Percentiles rank a stretch among this genome's conserved stretches.
Conservation (phyloP, 2,329 filamentous ascomycete species). For the Aspergillus brunneoviolaceus region DNA sequence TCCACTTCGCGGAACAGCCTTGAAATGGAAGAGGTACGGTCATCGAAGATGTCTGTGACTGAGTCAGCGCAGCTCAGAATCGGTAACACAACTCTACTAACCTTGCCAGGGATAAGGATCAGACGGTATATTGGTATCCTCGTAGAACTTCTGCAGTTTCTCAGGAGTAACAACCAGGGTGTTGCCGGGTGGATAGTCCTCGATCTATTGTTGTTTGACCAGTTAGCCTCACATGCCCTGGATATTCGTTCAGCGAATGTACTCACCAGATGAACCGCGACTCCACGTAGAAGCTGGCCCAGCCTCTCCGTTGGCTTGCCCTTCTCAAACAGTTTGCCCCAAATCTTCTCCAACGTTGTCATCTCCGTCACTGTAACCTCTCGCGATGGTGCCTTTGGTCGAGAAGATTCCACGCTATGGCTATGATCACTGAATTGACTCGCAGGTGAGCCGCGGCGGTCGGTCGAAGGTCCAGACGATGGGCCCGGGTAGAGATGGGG, state of each 20-base stretch:
- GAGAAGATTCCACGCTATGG: conserved; percentile 26
- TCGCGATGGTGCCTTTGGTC: conserved; percentile 40
- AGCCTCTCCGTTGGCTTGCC: conserved; percentile 68
- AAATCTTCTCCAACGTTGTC: conserved; percentile 68
- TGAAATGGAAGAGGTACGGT: conserved; percentile 54
- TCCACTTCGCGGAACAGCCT: conserved; percentile 57
- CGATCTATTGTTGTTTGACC: conserved; percentile 52
- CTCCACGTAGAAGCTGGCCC: conserved; percentile 68
- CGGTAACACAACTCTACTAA: conserved; percentile 32
- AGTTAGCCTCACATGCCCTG: conserved; percentile 14
- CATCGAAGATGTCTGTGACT: conserved; percentile 54
- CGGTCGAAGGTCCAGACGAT: conserved; percentile 22
- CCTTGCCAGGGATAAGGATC: conserved; percentile 70
- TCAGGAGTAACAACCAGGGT: conserved; percentile 71
- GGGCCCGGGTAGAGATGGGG: conserved; percentile 22
- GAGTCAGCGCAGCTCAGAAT: conserved; percentile 15
- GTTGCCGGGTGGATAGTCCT: conserved; percentile 65
- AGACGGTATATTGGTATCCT: conserved; percentile 60
- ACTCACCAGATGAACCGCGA: conserved; percentile 71
- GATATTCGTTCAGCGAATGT: background rate
- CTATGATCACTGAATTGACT: conserved; percentile 36
- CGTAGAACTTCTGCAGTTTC: conserved; percentile 74
- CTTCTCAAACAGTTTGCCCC: conserved; percentile 71
- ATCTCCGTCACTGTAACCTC: conserved; percentile 48
- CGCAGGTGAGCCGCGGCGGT: conserved; percentile 36